Conservation (phyloP, 495 filamentous ascomycete genomes). For the Xylaria intraflava region DNA sequence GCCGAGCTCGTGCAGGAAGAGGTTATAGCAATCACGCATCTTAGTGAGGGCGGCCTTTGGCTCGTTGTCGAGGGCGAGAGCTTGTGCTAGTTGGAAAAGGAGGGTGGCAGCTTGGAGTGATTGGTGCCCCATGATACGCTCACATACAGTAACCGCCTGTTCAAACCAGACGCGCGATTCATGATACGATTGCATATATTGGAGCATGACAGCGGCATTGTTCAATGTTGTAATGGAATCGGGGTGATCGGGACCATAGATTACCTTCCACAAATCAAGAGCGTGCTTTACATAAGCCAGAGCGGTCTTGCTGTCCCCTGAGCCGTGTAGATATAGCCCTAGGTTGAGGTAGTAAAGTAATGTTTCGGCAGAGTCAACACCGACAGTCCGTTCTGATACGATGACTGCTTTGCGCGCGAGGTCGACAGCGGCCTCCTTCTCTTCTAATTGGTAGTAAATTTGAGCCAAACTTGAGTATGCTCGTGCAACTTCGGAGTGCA, state of each 20-base stretch:
- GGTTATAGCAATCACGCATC: constrained; percentile 94
- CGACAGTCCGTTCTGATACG: constrained; percentile 88
- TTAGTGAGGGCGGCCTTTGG: constrained; percentile 79
- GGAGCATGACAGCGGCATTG: constrained; percentile 98
- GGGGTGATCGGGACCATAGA: constrained; percentile 88
- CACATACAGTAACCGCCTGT: constrained; percentile 77
- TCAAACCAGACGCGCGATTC: constrained; percentile 97
- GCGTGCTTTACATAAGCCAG: constrained; percentile 85
- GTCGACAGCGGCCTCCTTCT: constrained; percentile 92
- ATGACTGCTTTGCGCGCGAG: constrained; percentile 94
- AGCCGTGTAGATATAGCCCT: constrained; percentile 88
- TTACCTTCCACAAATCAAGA: constrained; percentile 91
- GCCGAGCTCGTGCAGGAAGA: constrained; percentile 81
- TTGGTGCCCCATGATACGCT: constrained; percentile 76
- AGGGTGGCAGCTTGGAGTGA: constrained; percentile 93
- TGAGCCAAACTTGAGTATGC: constrained; percentile 92
- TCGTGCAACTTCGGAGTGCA: constrained; percentile 94
- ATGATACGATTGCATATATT: constrained; percentile 82
- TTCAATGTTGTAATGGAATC: constrained; percentile 98
- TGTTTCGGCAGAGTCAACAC: constrained; percentile 89
- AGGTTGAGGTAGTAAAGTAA: constrained; percentile 93
- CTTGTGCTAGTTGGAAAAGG: constrained; percentile 93
- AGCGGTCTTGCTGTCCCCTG: constrained; percentile 76
- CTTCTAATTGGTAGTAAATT: constrained; percentile 90
- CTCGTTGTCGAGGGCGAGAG: constrained; percentile 86